Percentiles rank a stretch among this genome's conserved stretches.
Conservation (phyloP, 2,329 filamentous ascomycete genomes). For the Lasiodiplodia sp. region DNA sequence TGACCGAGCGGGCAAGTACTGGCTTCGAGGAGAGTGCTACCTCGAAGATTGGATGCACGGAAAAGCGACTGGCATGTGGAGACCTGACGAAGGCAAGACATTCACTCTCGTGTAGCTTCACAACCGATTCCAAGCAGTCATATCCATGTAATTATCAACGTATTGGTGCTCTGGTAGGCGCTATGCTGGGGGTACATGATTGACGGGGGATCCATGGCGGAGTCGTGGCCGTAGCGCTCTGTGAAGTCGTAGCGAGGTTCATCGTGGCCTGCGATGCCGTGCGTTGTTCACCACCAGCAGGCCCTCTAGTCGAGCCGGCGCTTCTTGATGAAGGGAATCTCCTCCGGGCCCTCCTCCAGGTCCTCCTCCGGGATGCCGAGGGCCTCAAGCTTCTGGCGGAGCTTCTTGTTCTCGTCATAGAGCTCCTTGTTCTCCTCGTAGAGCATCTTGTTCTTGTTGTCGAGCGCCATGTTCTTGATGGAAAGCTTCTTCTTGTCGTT, state of each 20-base stretch:
- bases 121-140: too few relatives aligned
- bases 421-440: too few relatives aligned
- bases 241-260: slow-evolving; percentile 55
- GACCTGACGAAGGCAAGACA: neutral
- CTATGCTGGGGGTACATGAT: slow-evolving; percentile 49
- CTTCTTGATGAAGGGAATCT: too few relatives aligned
- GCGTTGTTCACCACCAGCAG: slow-evolving; percentile 16
- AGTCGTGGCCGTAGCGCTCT: slow-evolving; percentile 55
- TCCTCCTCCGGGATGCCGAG: too few relatives aligned
- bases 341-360: too few relatives aligned
- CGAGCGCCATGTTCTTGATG: too few relatives aligned
- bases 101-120: slow-evolving; percentile 4
- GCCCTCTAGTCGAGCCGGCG: too few relatives aligned
- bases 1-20: neutral
- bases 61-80: neutral
- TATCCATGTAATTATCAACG: slow-evolving; percentile 14
- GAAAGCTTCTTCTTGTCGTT: too few relatives aligned
- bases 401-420: too few relatives aligned
- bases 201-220: slow-evolving; percentile 46
- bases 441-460: too few relatives aligned
- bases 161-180: slow-evolving; percentile 46
- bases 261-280: slow-evolving; percentile 51
- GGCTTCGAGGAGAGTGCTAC: neutral
- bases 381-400: too few relatives aligned
- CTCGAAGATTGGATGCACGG: slow-evolving; percentile 1